Evolutionary conservation across 2,329 filamentous ascomycete genomes (phyloP).

Genomic region (Talaromyces sp.): DNA sequence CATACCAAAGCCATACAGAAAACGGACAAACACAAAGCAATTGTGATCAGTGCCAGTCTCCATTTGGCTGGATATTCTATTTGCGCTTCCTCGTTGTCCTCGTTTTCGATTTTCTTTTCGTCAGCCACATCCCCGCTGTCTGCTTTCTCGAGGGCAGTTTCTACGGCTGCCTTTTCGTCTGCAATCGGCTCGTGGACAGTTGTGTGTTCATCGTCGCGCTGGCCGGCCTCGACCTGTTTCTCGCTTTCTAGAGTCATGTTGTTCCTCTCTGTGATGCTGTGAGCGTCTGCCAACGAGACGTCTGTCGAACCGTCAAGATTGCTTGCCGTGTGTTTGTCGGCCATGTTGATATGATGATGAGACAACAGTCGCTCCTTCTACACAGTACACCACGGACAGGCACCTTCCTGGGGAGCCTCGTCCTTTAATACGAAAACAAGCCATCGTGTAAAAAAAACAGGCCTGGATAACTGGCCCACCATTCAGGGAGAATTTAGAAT

Average conservation of each 20-base stretch:
- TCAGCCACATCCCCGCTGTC: neutral
- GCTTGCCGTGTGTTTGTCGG: neutral
- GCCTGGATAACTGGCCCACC: neutral
- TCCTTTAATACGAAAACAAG: neutral
- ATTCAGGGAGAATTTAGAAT: neutral
- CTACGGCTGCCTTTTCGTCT: neutral
- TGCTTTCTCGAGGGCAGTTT: neutral
- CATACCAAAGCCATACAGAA: constrained; percentile 40
- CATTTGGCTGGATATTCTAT: constrained; percentile 33
- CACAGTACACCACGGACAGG: neutral
- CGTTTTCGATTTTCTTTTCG: neutral
- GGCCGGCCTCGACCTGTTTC: neutral
- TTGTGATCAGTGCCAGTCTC: constrained; percentile 34
- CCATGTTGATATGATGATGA: neutral
- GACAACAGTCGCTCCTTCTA: neutral
- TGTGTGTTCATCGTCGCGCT: neutral
- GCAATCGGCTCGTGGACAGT: neutral
- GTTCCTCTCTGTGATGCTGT: neutral
- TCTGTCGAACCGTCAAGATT: constrained; percentile 2
- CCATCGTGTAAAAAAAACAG: neutral
- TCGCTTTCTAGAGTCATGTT: neutral
- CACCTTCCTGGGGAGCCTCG: neutral
- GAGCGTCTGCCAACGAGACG: constrained; percentile 3
- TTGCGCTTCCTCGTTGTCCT: constrained; percentile 21
- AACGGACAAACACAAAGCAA: constrained; percentile 37